Evolutionary conservation across 306 rosid genomes (phyloP).

Genomic region (Glycyrrhiza uralensis): DNA sequence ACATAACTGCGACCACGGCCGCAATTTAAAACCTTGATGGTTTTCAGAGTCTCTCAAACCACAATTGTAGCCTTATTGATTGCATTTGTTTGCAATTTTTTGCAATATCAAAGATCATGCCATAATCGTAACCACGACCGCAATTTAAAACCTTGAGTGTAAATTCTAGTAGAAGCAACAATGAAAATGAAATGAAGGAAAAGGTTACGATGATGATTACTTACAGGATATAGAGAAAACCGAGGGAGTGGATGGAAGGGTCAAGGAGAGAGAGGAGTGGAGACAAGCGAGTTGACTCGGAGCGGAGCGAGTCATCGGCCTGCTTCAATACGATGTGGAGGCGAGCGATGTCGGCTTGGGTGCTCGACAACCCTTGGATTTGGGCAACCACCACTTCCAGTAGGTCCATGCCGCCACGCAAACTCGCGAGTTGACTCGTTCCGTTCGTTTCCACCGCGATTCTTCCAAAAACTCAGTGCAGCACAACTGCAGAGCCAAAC

Average conservation of each 20-base stretch:
- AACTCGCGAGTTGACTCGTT: neutral
- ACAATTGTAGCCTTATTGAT: too few species aligned
- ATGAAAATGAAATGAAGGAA: too few species aligned
- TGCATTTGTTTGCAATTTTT: too few species aligned
- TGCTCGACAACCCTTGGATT: conserved; percentile 64
- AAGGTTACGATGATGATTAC: neutral
- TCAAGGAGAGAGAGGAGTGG: conserved; percentile 62
- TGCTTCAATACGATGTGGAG: conserved; percentile 62
- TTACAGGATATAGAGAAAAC: conserved; percentile 70
- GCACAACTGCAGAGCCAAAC: neutral
- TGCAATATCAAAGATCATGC: too few species aligned
- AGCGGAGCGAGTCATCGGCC: conserved; percentile 56
- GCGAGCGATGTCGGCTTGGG: conserved; percentile 36
- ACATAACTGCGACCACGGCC: too few species aligned
- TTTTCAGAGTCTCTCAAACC: too few species aligned
- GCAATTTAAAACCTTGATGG: too few species aligned
- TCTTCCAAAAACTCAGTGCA: neutral
- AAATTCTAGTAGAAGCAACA: neutral
- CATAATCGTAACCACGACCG: too few species aligned
- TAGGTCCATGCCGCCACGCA: conserved; percentile 27
- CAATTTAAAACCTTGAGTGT: too few species aligned
- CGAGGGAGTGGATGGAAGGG: conserved; percentile 68
- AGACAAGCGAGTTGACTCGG: conserved; percentile 52
- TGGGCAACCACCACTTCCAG: conserved; percentile 44
- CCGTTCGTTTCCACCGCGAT: neutral